phyloP scores from a whole-genome alignment of 2,329 filamentous ascomycete genomes.

The Exutisphaerella laricina region DNA sequence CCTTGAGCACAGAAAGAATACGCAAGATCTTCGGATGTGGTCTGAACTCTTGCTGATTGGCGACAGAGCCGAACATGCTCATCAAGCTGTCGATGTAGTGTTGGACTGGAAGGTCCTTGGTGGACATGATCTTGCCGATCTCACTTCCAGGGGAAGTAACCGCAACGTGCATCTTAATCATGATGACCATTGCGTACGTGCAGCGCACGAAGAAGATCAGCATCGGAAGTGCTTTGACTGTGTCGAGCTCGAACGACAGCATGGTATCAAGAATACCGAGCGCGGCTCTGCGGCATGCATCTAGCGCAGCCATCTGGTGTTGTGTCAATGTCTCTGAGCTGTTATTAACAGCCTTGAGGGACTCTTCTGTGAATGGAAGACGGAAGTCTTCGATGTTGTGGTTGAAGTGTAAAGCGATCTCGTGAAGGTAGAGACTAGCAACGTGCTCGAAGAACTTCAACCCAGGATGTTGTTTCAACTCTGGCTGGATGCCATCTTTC shows the following conservation, averaged over 20 bases:
- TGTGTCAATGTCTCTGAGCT: constrained; percentile 39
- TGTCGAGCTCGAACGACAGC: constrained; percentile 44
- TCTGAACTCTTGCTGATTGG: constrained; percentile 21
- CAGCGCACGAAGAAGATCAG: constrained; percentile 46
- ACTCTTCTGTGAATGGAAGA: constrained; percentile 41
- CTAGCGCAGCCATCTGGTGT: constrained; percentile 43
- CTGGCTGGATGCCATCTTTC: constrained; percentile 39
- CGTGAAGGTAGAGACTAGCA: constrained; percentile 46
- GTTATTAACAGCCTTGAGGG: constrained; percentile 37
- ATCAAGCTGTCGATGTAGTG: constrained; percentile 44
- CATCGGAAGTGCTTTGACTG: constrained; percentile 41
- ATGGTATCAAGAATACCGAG: constrained; percentile 47
- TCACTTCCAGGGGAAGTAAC: constrained; percentile 45
- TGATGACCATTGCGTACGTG: constrained; percentile 52
- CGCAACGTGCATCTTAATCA: constrained; percentile 57
- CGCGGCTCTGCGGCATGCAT: constrained; percentile 42
- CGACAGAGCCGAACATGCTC: constrained; percentile 33
- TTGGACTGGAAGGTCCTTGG: constrained; percentile 45
- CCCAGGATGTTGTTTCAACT: constrained; percentile 31
- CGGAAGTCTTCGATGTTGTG: constrained; percentile 42
- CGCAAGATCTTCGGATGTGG: constrained; percentile 46
- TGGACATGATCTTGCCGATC: constrained; percentile 45
- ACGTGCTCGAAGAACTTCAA: constrained; percentile 44
- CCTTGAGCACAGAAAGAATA: constrained; percentile 42
- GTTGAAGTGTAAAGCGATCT: constrained; percentile 47